Base-by-base conservation (phyloP, 495 filamentous ascomycete species). In the Oleoguttula mirabilis region DNA sequence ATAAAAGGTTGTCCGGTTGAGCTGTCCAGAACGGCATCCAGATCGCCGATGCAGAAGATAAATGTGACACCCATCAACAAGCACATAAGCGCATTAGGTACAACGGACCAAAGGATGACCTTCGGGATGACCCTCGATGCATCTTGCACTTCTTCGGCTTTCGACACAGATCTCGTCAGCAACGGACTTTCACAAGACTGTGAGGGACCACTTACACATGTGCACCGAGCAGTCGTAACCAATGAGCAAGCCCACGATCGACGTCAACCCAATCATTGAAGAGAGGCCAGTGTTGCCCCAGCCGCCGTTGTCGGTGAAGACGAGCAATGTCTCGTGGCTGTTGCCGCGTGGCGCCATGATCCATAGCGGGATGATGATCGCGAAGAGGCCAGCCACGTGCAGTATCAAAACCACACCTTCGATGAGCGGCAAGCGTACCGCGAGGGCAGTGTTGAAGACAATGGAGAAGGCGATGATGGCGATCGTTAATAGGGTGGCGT, bases 351-450 rank as follows among this genome's bases (percentile, higher is more conserved):
- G 54, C 15, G 40, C 54, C 22, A 63, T 37, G n/a, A 52, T 46
- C 56, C 50, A 59, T 1, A 62, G 39, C 3, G 48, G 43, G 17
- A 57, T 55, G 21, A 38, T 20, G 33, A 56, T 45, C n/a, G 32
- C 41, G 27, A 52, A 38, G 32, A 53, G 34, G 32, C 50, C 50
- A 17, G 41, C 11, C 1, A 57, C 15, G 32, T 54, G 44, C 11
- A 54, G 11, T 7, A 43, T 24, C 17, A 54, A 23, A 8, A 54
- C 36, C 1, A 45, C 11, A 2, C 24, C 37, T 32, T 57, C 51
- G 19, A 54, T 33, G 22, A 42, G 33, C 0, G 54, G 47, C 3
- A 57, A 37, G 1, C 25, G 21, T 12, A 30, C 40, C 3, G 38
- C 43, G 0, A 41, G 22, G 7, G 32, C 20, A 7, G 41, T 43